Percentiles rank a stretch among this genome's conserved stretches.
These are phyloP conservation scores for Talaromyces sp. DNA, from an alignment of 2,329 filamentous ascomycete species.

Conservation along the genomic window DNA sequence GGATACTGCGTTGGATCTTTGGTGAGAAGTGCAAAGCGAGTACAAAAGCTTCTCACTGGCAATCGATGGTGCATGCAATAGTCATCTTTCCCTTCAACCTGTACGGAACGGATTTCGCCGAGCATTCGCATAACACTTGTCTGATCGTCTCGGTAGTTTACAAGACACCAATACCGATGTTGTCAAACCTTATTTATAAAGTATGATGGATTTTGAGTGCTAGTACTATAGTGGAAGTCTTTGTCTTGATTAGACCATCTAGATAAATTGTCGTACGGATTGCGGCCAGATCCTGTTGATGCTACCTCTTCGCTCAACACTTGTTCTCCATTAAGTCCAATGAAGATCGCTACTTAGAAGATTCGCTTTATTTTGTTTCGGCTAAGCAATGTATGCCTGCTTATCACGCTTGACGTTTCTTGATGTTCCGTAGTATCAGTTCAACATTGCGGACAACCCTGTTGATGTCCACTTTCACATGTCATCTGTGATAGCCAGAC, in stretches of 20 bases:
- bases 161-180: not conserved
- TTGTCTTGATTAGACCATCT: not conserved
- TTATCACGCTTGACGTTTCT: not conserved
- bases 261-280: not conserved
- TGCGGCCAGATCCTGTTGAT: not conserved
- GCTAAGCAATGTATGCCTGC: not conserved
- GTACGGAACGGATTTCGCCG: not conserved
- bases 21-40: not conserved
- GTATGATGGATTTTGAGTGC: not conserved
- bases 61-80: not conserved
- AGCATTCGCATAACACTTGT: not conserved
- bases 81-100: not conserved
- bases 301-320: not conserved
- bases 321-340: not conserved
- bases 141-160: not conserved
- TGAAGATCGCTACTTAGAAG: not conserved
- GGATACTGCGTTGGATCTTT: not conserved
- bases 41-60: not conserved
- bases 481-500: not conserved
- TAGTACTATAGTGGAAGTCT: not conserved
- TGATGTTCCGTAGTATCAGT: not conserved
- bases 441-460: not conserved
- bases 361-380: not conserved
- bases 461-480: slow-evolving; percentile 8
- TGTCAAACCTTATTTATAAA: not conserved